Evolutionary conservation across 2,329 filamentous ascomycete species (phyloP), one percentile per base, ranked within the genome.

Genomic region (Fusarium tuaranense): DNA sequence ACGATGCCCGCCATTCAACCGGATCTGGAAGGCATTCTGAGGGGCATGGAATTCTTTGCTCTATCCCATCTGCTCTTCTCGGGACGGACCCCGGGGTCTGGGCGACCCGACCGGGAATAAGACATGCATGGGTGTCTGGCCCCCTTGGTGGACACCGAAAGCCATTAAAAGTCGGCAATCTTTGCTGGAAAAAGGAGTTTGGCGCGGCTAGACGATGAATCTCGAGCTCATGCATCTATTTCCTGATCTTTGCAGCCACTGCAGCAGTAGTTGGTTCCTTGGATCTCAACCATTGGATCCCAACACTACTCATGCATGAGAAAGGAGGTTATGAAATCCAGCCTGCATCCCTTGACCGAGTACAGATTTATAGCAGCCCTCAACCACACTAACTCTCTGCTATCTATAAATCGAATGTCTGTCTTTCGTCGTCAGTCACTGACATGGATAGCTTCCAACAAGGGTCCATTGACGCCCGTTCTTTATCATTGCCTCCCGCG

Each of bases 61-160:
- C 25, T 34, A 13, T 34, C 32, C 41, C 41, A 27, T 27, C 58
- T 57, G n/a, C 20, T 25, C 14, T n/a, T 27, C 27, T 39, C 32
- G 48, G 51, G 51, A 72, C 63, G 32, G 53, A 22, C 30, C 36
- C 32, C 53, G 20, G 53, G 60, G 38, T 63, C 39, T 16, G 51
- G 48, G 38, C 59, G 46, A 44, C 30, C 36, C 32, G 69, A 34
- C 62, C 72, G 72, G 72, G 72, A 74, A 74, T 75, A 74, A 73
- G 46, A 66, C 64, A 64, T 75, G 72, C 69, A 60, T 65, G 72
- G 69, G 59, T 65, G 63, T 34, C 59, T 22, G 30, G 46, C 71
- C 62, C 71, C 68, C 51, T 71, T 61, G 32, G 44, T 63, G 20
- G 36, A 63, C 68, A 72, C 65, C 20, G 16, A 38, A 72, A 44